Evolutionary conservation across 164 flowering plant genomes (phyloP).

Genomic region (Magnolia officinalis): DNA sequence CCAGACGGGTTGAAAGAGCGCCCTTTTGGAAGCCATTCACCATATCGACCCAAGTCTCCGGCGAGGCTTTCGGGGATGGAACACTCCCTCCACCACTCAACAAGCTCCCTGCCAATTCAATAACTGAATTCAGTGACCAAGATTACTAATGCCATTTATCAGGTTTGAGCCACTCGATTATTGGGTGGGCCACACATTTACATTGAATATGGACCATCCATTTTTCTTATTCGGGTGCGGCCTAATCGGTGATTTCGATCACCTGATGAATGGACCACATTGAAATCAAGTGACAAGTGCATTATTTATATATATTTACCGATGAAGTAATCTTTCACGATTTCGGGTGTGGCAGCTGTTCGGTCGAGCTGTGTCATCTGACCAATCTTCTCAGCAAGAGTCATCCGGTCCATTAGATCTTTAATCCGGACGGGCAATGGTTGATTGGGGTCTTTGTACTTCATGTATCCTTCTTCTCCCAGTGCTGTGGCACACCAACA

Average conservation of each 20-base stretch:
- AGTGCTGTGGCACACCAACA: slow-evolving; percentile 13
- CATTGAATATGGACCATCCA: not conserved
- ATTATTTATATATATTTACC: slow-evolving; percentile 32
- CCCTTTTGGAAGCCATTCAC: slow-evolving; percentile 61
- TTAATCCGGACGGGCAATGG: slow-evolving; percentile 41
- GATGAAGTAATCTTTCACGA: slow-evolving; percentile 47
- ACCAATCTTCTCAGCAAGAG: slow-evolving; percentile 70
- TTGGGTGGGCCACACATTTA: too few relatives aligned
- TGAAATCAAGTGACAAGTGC: not conserved
- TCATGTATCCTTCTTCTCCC: slow-evolving; percentile 28
- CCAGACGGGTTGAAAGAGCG: slow-evolving; percentile 54
- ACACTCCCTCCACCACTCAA: slow-evolving; percentile 80
- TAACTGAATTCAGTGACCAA: not conserved
- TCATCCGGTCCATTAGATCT: slow-evolving; percentile 55
- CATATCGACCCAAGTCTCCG: slow-evolving; percentile 52
- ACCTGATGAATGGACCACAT: too few relatives aligned
- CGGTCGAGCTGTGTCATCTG: slow-evolving; percentile 75
- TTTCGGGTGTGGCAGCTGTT: slow-evolving; percentile 34
- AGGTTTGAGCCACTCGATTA: not conserved
- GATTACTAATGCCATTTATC: not conserved
- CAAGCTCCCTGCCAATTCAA: slow-evolving; percentile 47
- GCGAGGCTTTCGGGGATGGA: slow-evolving; percentile 44
- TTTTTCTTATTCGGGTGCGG: too few relatives aligned
- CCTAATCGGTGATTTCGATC: too few relatives aligned
- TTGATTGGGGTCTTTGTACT: slow-evolving; percentile 61